phyloP scores from a whole-genome alignment of 2,329 filamentous ascomycete species.

The Nemania bipapillata region DNA sequence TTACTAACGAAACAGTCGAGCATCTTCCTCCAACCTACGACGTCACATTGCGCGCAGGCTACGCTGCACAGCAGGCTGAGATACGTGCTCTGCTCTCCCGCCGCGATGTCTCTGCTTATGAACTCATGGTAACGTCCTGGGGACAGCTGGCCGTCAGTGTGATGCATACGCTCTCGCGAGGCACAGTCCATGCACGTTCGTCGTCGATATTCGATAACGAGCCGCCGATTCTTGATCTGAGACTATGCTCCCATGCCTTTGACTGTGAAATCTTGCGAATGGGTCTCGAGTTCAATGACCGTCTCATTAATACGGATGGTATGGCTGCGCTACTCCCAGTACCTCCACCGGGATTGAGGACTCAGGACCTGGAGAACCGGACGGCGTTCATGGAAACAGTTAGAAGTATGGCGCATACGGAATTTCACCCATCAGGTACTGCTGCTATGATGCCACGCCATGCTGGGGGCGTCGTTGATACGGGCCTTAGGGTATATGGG shows the following conservation, averaged over 20 bases:
- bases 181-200: constrained; percentile 55
- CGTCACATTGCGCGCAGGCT: constrained; percentile 43
- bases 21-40: constrained; percentile 45
- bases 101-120: constrained; percentile 43
- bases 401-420: constrained; percentile 51
- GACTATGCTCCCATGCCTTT: constrained; percentile 58
- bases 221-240: constrained; percentile 56
- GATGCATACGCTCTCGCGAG: constrained; percentile 59
- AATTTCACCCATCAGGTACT: constrained; percentile 58
- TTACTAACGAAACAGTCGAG: constrained; percentile 20
- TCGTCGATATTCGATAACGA: constrained; percentile 52
- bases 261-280: constrained; percentile 51
- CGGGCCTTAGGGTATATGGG: constrained; percentile 57
- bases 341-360: constrained; percentile 39
- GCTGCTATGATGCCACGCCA: constrained; percentile 58
- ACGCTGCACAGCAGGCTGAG: constrained; percentile 41
- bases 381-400: constrained; percentile 44
- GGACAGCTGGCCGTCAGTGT: constrained; percentile 49
- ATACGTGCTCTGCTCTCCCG: constrained; percentile 43
- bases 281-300: constrained; percentile 45
- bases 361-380: constrained; percentile 40
- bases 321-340: constrained; percentile 45
- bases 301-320: constrained; percentile 43
- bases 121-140: constrained; percentile 51
- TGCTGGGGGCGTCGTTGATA: constrained; percentile 59